These are phyloP conservation scores for Didymella exigua DNA, from an alignment of 2,329 filamentous ascomycete genomes.

Conservation along the genomic window DNA sequence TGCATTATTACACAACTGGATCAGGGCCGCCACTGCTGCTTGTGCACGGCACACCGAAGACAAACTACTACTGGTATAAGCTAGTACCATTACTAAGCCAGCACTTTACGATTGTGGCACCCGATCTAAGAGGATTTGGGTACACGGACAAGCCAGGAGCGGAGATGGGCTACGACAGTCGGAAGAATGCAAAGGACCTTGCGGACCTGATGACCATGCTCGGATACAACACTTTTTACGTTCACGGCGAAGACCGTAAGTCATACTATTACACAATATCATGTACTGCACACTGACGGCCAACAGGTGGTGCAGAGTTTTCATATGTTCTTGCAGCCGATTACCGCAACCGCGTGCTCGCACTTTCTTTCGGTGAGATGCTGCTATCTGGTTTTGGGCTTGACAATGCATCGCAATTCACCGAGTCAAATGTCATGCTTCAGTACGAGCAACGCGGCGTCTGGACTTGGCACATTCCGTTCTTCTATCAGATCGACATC, in stretches of 20 bases:
- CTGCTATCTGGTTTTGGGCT: constrained; percentile 39
- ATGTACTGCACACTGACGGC: not conserved
- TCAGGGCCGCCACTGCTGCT: constrained; percentile 16
- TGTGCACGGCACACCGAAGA: constrained; percentile 17
- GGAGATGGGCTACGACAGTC: constrained; percentile 38
- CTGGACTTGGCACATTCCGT: constrained; percentile 44
- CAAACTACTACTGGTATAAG: constrained; percentile 41
- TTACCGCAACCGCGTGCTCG: constrained; percentile 39
- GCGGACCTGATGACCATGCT: constrained; percentile 44
- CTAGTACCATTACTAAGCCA: constrained; percentile 40
- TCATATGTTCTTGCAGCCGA: constrained; percentile 43
- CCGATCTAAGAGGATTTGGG: constrained; percentile 46
- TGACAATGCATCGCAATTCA: constrained; percentile 42
- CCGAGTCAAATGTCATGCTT: constrained; percentile 34
- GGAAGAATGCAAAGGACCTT: constrained; percentile 41
- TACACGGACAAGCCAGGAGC: constrained; percentile 43
- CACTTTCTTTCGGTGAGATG: constrained; percentile 39
- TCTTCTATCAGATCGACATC: constrained; percentile 42
- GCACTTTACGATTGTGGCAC: constrained; percentile 44
- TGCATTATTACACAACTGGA: constrained; percentile 18
- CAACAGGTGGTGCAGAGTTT: constrained; percentile 38
- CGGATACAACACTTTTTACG: constrained; percentile 40
- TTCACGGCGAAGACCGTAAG: constrained; percentile 44
- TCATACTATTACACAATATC: not conserved
- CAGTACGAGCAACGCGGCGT: constrained; percentile 38